These are phyloP conservation scores for Hawksworthiomyces lignivorus DNA, from an alignment of 2,329 filamentous ascomycete species.

Conservation along the genomic window DNA sequence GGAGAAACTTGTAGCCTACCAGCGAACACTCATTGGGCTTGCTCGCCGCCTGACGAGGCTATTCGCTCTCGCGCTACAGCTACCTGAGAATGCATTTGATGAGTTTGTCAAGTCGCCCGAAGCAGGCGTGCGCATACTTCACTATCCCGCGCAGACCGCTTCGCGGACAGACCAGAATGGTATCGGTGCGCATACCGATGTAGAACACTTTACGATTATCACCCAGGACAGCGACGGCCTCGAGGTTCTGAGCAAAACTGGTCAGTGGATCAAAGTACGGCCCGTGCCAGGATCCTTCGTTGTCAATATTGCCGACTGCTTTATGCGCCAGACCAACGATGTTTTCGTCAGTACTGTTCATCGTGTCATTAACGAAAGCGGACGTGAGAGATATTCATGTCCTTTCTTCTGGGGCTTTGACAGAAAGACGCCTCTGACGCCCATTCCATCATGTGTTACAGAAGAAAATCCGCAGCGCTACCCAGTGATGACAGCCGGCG, in stretches of 20 bases:
- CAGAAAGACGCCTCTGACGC: slow-evolving; percentile 19
- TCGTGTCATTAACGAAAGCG: slow-evolving; percentile 12
- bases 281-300: slow-evolving; percentile 11
- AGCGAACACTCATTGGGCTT: slow-evolving; percentile 7
- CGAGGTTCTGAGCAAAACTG: slow-evolving; percentile 12
- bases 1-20: slow-evolving; percentile 19
- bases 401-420: slow-evolving; percentile 15
- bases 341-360: slow-evolving; percentile 12
- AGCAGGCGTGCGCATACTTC: slow-evolving; percentile 10
- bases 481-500: slow-evolving; percentile 24
- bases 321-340: slow-evolving; percentile 15
- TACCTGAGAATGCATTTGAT: slow-evolving; percentile 13
- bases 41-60: slow-evolving; percentile 9
- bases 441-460: slow-evolving; percentile 24
- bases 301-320: slow-evolving; percentile 15
- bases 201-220: slow-evolving; percentile 14
- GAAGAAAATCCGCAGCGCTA: slow-evolving; percentile 26
- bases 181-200: slow-evolving; percentile 13
- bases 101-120: slow-evolving; percentile 5
- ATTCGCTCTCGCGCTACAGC: slow-evolving; percentile 10
- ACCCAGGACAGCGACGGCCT: slow-evolving; percentile 11
- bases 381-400: slow-evolving; percentile 11
- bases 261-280: slow-evolving; percentile 8
- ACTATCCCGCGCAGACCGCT: slow-evolving; percentile 11
- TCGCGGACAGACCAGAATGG: slow-evolving; percentile 12